Evolutionary conservation across 2,329 filamentous ascomycete genomes (phyloP), one percentile per base, ranked within the genome.

Genomic region (Neonectria neomacrospora): DNA sequence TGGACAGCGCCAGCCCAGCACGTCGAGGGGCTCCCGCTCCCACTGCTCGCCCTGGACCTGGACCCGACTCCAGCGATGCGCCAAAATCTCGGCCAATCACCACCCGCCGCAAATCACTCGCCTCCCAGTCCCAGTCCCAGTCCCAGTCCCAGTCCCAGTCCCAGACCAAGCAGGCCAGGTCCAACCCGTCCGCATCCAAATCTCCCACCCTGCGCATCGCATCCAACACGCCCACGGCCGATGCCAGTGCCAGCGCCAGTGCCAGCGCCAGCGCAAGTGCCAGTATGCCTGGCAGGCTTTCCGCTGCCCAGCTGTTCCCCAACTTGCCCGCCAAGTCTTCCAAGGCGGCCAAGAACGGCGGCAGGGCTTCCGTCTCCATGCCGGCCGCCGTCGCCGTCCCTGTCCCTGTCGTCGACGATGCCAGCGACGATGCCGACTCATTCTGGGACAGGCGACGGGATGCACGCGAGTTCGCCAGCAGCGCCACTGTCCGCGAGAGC

Each of bases 241-340:
- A 69, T 71, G 68, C 71, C 57, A 68, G 64, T 61, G 64, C 64
- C 44, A 71, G 64, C 67, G 70, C 72, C 74, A 77, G 73, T 70
- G 54, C 59, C 64, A 62, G 69, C 70, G 70, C 71, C 55, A 68
- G 64, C 60, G 64, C 64, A 41, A 72, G 66, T 68, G 70, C 72
- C 74, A 77, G 73, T 70, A 81, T 81, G 80, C 79, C 80, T 63
- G 80, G 80, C 67, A 74, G 77, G 67, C 69, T 81, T 68, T 67
- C 75, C 61, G 68, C 75, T 58, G 69, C 73, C 45, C 73, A 76
- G 53, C 66, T 76, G 57, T 76, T 78, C 54, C 73, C 78, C 65
- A 77, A 75, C 57, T 61, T 74, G 61, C 67, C 73, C 41, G 61
- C 67, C 61, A 78, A 74, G 71, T 67, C 63, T 20, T 39, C 68